A percentile compares a stretch with the other conserved stretches of the same genome.
These are phyloP conservation scores for Yarrowia sp. DNA, from an alignment of 805 yeast species.

Conservation along the genomic window DNA sequence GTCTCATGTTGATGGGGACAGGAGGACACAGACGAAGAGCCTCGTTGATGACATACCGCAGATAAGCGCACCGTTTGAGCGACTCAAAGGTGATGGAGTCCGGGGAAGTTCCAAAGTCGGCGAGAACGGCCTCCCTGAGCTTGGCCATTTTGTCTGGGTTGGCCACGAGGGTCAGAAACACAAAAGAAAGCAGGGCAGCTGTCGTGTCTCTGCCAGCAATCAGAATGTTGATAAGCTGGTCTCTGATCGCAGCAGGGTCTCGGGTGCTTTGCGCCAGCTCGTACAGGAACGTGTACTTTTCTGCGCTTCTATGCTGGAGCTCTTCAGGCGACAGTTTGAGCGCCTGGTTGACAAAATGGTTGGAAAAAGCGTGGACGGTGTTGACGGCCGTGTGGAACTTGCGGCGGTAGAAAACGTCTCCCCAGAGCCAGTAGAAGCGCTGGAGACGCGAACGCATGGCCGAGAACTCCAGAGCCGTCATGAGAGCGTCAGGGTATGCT, in stretches of 20 bases:
- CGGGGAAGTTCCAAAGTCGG: slow-evolving; percentile 39
- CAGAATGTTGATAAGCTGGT: slow-evolving; percentile 51
- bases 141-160: slow-evolving; percentile 38
- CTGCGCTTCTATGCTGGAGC: slow-evolving; percentile 33
- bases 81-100: slow-evolving; percentile 45
- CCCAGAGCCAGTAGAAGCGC: slow-evolving; percentile 29
- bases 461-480: slow-evolving; percentile 29
- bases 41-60: slow-evolving; percentile 50
- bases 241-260: slow-evolving; percentile 48
- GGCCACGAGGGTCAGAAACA: slow-evolving; percentile 45
- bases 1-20: slow-evolving; percentile 51
- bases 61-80: slow-evolving; percentile 48
- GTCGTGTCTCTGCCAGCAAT: slow-evolving; percentile 59
- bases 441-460: slow-evolving; percentile 31
- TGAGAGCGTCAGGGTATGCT: slow-evolving; percentile 30
- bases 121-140: slow-evolving; percentile 43
- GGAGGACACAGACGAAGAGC: slow-evolving; percentile 51
- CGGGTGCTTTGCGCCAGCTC: slow-evolving; percentile 51
- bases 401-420: slow-evolving; percentile 28
- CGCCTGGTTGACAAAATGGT: slow-evolving; percentile 44
- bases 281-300: slow-evolving; percentile 47
- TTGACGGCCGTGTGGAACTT: slow-evolving; percentile 39
- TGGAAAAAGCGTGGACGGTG: slow-evolving; percentile 40
- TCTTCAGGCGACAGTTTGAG: slow-evolving; percentile 32
- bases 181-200: slow-evolving; percentile 49